phyloP scores from a whole-genome alignment of 345 rosid genomes.

The Populus nigra region DNA sequence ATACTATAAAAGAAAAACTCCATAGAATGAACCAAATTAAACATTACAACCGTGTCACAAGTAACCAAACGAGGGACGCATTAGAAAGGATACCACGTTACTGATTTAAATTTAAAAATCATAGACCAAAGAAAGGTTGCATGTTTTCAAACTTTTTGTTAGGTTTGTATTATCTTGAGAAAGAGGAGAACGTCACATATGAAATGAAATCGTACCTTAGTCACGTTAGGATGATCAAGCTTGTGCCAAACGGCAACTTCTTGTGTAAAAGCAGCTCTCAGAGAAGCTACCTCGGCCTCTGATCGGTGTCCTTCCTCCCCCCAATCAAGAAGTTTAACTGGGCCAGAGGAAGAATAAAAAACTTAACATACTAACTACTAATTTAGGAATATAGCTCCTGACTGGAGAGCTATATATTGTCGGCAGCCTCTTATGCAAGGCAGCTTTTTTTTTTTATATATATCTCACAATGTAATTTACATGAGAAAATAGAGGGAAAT shows the following conservation, averaged over 20 bases:
- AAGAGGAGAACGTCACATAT: not conserved
- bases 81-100: too few relatives aligned
- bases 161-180: not conserved
- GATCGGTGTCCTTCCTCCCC: slow-evolving; percentile 33
- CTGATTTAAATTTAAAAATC: too few relatives aligned
- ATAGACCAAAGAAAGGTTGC: not conserved
- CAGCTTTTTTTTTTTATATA: too few relatives aligned
- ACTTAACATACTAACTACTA: not conserved
- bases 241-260: slow-evolving; percentile 40
- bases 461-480: not conserved
- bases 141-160: not conserved
- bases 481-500: not conserved
- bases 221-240: slow-evolving; percentile 38
- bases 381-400: not conserved
- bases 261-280: slow-evolving; percentile 31
- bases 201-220: slow-evolving; percentile 25
- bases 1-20: too few relatives aligned
- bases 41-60: too few relatives aligned
- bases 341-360: not conserved
- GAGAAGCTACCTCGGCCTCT: slow-evolving; percentile 29
- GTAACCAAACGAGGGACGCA: too few relatives aligned
- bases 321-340: slow-evolving; percentile 38
- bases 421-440: not conserved
- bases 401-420: not conserved
- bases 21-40: too few relatives aligned